phyloP scores from a whole-genome alignment of 108 stramenopile species.

The Cyclotella atomus region DNA sequence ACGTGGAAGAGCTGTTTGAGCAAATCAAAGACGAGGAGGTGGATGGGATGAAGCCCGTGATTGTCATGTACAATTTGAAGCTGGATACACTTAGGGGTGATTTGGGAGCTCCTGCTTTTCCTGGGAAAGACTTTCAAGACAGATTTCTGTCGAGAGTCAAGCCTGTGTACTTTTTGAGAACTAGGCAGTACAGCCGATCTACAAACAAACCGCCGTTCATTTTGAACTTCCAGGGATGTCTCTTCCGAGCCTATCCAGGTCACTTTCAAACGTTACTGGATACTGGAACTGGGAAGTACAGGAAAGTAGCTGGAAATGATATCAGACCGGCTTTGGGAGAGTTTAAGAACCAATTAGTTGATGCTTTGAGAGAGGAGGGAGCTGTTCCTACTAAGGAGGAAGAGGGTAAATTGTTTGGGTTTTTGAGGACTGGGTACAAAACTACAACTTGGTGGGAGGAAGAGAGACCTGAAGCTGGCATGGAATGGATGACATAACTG shows the following conservation, averaged over 20 bases:
- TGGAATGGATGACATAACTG: constrained; percentile 77
- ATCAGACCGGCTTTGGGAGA: constrained; percentile 83
- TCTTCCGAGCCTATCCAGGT: constrained; percentile 94
- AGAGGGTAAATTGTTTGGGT: constrained; percentile 76
- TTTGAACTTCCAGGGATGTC: constrained; percentile 93
- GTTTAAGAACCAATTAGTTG: constrained; percentile 92
- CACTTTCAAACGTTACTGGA: constrained; percentile 92
- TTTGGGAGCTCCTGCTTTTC: constrained; percentile 92
- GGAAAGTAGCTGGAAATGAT: constrained; percentile 68
- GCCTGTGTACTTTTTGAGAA: constrained; percentile 92
- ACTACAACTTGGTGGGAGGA: constrained; percentile 95
- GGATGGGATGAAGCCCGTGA: constrained; percentile 41
- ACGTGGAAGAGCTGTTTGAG: constrained; percentile 84
- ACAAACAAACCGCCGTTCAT: constrained; percentile 89
- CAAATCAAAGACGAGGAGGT: constrained; percentile 34
- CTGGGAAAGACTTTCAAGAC: constrained; percentile 89
- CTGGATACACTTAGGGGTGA: constrained; percentile 93
- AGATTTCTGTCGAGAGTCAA: constrained; percentile 86
- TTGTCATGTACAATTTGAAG: constrained; percentile 93
- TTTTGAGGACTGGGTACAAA: constrained; percentile 89
- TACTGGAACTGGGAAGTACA: constrained; percentile 85
- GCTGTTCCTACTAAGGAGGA: constrained; percentile 63
- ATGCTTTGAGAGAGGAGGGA: constrained; percentile 78
- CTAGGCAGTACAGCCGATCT: constrained; percentile 89
- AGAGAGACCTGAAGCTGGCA: constrained; percentile 77